Evolutionary conservation across 805 yeast genomes (phyloP).

Genomic region (Tanozyma kutaoensis): DNA sequence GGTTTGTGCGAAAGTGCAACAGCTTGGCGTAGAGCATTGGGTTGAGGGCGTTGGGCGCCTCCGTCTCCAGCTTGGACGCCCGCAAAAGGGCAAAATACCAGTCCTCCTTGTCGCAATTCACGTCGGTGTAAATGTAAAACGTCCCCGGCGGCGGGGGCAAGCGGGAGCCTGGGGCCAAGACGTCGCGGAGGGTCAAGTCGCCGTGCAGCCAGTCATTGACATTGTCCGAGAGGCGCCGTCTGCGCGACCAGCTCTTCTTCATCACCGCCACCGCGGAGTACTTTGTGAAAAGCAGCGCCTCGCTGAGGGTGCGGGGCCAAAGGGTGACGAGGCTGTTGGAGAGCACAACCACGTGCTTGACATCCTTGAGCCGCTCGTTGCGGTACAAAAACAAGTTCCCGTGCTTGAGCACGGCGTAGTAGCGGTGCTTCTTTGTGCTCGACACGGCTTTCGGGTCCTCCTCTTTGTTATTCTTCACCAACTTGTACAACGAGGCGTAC

Average conservation of each 20-base stretch:
- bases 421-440: slow-evolving; percentile 39
- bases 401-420: slow-evolving; percentile 64
- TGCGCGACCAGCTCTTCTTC: slow-evolving; percentile 26
- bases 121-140: slow-evolving; percentile 59
- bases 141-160: slow-evolving; percentile 24
- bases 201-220: slow-evolving; percentile 2
- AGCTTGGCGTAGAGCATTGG: slow-evolving; percentile 63
- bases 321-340: slow-evolving; percentile 57
- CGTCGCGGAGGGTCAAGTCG: slow-evolving; percentile 11
- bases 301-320: slow-evolving; percentile 74
- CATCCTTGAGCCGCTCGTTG: slow-evolving; percentile 50
- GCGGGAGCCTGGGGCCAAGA: slow-evolving; percentile 8
- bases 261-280: slow-evolving; percentile 67
- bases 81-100: slow-evolving; percentile 81
- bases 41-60: slow-evolving; percentile 7
- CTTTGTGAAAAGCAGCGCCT: slow-evolving; percentile 71
- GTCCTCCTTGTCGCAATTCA: slow-evolving; percentile 78
- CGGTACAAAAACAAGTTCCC: slow-evolving; percentile 81
- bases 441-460: background rate
- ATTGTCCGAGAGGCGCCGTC: slow-evolving; percentile 9
- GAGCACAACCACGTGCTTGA: slow-evolving; percentile 68
- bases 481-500: slow-evolving; percentile 44
- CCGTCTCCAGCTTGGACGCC: slow-evolving; percentile 40
- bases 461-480: slow-evolving; percentile 26
- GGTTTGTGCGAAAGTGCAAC: slow-evolving; percentile 54